Conservation (phyloP, 2,329 filamentous ascomycete genomes). For the Fusarium austroafricanum region DNA sequence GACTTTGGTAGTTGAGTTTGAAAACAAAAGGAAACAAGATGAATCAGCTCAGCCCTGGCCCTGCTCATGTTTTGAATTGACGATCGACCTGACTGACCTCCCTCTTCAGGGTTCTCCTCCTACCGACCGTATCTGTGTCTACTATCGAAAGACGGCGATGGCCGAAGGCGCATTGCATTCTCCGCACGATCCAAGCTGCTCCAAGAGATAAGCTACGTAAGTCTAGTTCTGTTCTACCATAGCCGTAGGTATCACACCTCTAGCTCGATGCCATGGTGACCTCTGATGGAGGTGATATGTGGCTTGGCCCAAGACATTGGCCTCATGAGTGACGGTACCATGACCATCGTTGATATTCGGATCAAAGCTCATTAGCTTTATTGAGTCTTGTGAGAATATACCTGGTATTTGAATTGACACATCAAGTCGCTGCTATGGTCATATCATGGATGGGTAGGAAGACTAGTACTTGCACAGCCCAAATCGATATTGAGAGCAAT, state of each 20-base stretch:
- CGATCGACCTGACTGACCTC: slow-evolving; percentile 25
- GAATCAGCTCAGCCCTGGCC: slow-evolving; percentile 6
- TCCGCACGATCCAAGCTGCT: slow-evolving; percentile 41
- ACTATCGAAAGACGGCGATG: slow-evolving; percentile 34
- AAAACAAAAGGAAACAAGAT: slow-evolving; percentile 19
- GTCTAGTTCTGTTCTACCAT: slow-evolving; percentile 36
- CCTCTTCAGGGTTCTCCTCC: slow-evolving; percentile 39
- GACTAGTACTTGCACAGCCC: slow-evolving; percentile 6
- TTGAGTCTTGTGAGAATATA: not conserved
- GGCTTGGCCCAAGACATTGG: slow-evolving; percentile 37
- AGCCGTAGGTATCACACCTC: slow-evolving; percentile 37
- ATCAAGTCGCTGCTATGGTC: not conserved
- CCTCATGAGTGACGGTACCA: slow-evolving; percentile 22
- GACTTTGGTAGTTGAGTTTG: not conserved
- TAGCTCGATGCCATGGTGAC: slow-evolving; percentile 32
- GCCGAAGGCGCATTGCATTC: slow-evolving; percentile 22
- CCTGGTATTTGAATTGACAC: not conserved
- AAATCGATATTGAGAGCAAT: slow-evolving; percentile 12
- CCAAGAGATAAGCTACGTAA: slow-evolving; percentile 43
- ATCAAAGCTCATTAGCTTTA: not conserved
- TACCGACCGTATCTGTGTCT: slow-evolving; percentile 22
- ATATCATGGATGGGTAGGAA: not conserved
- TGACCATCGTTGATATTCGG: not conserved
- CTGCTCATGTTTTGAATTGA: slow-evolving; percentile 37
- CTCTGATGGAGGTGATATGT: slow-evolving; percentile 20